Base-by-base conservation (phyloP, 2,329 filamentous ascomycete genomes). In the Stagonosporopsis rhizophila region DNA sequence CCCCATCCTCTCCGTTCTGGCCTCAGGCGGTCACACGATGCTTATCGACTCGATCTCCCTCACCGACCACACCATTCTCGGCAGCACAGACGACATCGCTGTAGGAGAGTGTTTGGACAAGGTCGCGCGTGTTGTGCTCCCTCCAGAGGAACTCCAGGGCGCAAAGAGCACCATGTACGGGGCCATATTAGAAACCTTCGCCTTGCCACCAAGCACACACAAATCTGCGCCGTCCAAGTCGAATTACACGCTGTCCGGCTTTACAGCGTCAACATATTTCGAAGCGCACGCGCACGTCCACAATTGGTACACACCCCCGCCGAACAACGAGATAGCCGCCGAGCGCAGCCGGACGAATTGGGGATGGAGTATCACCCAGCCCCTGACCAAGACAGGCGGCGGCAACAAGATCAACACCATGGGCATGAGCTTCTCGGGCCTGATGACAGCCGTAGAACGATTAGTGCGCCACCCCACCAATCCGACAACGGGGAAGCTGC, bases 41-140 rank as follows among this genome's bases (percentile, higher is more conserved):
- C 86, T 99, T 19, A 85, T 97, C 37, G 85, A 89, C 68, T 96
- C 92, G 7, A 79, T 79, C 35, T 82, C 82, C 3, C 79, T 95
- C 2, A 86, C 82, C 23, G 80, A 87, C 23, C 94, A 98, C 75
- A 78, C 80, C 42, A 85, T 96, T 56, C 78, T 98, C 23, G 92
- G 89, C 17, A 81, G 84, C 15, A 89, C 90, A 0, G 78, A 77
- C n/a, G 92, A 96, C 76, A 87, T 93, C 60, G 92, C 95, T n/a
- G 80, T 97, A 56, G 95, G 95, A 44, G 91, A 96, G 76, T 86
- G 90, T 67, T 80, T 99, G 30, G 95, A 99, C 80, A 96, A 98
- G 77, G 84, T 87, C 54, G 92, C 91, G 7, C 86, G 95, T 42
- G 81, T 83, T 15, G 86, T 97, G 54, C 77, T 98, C 0, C 94